Evolutionary conservation across 2,329 filamentous ascomycete species (phyloP).

Genomic region (Colletotrichum siamense): DNA sequence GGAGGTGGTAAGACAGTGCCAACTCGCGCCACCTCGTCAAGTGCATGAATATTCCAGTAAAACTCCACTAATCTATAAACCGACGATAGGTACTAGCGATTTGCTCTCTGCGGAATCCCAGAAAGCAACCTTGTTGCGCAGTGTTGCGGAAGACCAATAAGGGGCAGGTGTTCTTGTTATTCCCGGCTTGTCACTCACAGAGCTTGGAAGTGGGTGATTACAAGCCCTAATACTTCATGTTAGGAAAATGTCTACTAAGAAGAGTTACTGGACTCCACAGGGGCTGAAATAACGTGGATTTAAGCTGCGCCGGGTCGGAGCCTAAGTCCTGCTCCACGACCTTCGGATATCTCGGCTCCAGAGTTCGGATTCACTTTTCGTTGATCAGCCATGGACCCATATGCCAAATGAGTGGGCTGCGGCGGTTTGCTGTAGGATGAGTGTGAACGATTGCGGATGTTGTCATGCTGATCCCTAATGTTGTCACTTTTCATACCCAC

Average conservation of each 20-base stretch:
- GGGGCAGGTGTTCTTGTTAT: neutral
- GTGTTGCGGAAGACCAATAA: neutral
- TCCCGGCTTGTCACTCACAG: neutral
- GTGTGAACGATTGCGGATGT: neutral
- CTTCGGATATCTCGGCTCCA: neutral
- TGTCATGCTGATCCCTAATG: neutral
- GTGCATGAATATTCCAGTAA: neutral
- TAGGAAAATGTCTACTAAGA: neutral
- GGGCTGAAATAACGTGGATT: neutral
- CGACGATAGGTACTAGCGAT: neutral
- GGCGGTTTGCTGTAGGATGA: neutral
- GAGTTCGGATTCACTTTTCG: neutral
- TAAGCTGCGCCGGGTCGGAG: neutral
- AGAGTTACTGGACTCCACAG: neutral
- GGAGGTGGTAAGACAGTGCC: neutral
- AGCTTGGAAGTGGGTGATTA: neutral
- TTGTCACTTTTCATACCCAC: neutral
- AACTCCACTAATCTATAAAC: neutral
- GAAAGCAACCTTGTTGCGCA: neutral
- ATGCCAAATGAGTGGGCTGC: neutral
- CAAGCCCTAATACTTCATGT: rapidly evolving
- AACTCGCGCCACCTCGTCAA: neutral
- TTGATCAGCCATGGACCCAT: neutral
- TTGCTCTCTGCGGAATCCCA: neutral
- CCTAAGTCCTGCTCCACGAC: neutral